Percentiles rank a stretch among this genome's conserved stretches.
phyloP scores from a whole-genome alignment of 169 alveolate genomes.

The Ichthyophthirius multifiliis region DNA sequence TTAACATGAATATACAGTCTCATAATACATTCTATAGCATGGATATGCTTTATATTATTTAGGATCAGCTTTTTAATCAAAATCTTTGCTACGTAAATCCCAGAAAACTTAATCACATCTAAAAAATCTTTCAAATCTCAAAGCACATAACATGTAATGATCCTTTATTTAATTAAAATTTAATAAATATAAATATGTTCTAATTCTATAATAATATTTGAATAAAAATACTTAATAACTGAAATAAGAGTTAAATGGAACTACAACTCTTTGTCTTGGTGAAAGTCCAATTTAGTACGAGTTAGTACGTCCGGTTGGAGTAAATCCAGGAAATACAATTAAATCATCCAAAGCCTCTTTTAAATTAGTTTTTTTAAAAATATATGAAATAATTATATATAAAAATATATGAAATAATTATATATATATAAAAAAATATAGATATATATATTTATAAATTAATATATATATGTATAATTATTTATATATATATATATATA shows the following conservation, averaged over 20 bases:
- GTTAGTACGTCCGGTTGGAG: conserved; percentile 46
- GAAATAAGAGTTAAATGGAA: no score
- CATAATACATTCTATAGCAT: conserved; percentile 36
- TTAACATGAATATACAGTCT: conserved; percentile 44
- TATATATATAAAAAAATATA: no score
- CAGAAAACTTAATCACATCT: conserved; percentile 40
- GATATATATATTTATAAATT: no score
- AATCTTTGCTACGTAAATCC: conserved; percentile 11
- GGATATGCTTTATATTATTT: conserved; percentile 36
- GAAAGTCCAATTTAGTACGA: conserved; percentile 34
- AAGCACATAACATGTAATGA: conserved; percentile 38
- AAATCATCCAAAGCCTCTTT: conserved; percentile 46
- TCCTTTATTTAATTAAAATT: conserved; percentile 30
- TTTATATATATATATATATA: neutral
- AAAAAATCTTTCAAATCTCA: conserved; percentile 47
- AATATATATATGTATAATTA: neutral
- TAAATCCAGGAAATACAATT: conserved; percentile 29
- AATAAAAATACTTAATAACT: no score
- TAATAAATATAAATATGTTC: no score
- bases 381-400: no score
- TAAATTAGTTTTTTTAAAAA: neutral
- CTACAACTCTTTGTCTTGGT: conserved; percentile 35
- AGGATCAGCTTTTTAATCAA: neutral
- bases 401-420: no score
- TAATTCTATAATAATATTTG: no score